Conservation (phyloP, 306 rosid species). For the Dryas drummondii region DNA sequence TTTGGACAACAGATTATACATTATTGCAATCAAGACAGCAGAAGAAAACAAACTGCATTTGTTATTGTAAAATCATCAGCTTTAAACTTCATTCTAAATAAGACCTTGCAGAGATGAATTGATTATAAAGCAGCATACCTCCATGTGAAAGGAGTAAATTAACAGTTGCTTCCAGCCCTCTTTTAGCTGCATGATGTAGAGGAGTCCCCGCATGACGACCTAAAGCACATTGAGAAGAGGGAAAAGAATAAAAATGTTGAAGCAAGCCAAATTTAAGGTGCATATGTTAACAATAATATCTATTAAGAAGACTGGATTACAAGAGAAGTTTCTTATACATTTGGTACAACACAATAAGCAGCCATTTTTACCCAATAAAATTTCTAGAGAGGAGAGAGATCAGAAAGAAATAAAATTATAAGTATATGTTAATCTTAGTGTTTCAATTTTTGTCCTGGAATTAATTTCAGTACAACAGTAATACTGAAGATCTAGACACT, state of each 20-base stretch:
- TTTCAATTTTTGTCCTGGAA: neutral
- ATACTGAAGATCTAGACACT: neutral
- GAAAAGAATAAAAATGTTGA: neutral
- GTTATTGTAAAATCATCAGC: neutral
- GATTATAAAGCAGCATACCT: conserved; percentile 48
- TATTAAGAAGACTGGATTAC: neutral
- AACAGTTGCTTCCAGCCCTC: conserved; percentile 70
- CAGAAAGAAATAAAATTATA: neutral
- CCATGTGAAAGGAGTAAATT: conserved; percentile 76
- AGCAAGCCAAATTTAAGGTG: conserved; percentile 1
- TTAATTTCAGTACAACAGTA: neutral
- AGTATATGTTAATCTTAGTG: neutral
- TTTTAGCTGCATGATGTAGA: conserved; percentile 94
- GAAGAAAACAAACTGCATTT: neutral
- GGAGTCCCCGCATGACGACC: conserved; percentile 94
- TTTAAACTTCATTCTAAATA: conserved; percentile 2
- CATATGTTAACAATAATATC: neutral
- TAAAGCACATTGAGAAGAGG: conserved; percentile 12
- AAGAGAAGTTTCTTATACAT: neutral
- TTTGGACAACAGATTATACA: conserved; percentile 17
- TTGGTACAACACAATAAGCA: neutral
- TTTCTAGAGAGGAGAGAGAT: neutral
- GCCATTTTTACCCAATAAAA: neutral
- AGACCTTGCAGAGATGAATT: neutral
- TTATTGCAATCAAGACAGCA: conserved; percentile 9